Percentiles rank a stretch among this genome's conserved stretches.
Evolutionary conservation across 352 stramenopile genomes (phyloP).

Genomic region (Globisporangium canariense): DNA sequence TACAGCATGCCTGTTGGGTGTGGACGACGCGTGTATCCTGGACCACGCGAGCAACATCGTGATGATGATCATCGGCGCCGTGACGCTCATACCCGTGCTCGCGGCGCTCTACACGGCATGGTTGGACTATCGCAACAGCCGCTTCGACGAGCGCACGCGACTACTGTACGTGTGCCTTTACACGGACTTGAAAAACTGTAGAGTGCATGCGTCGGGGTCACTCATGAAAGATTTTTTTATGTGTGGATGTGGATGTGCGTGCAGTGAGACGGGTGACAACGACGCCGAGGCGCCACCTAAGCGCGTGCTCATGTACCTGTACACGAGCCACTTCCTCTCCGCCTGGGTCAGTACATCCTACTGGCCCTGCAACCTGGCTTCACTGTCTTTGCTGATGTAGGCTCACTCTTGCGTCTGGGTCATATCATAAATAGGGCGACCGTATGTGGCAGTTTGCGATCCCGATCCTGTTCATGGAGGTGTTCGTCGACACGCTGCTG

Average conservation of each 20-base stretch:
- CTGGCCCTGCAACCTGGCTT: too few species aligned
- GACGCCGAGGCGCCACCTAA: slow-evolving; percentile 8
- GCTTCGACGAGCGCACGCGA: slow-evolving; percentile 20
- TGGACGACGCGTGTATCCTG: slow-evolving; percentile 37
- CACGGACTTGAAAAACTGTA: too few species aligned
- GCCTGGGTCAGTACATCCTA: slow-evolving; percentile 66
- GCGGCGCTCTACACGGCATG: slow-evolving; percentile 36
- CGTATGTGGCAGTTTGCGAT: slow-evolving; percentile 81
- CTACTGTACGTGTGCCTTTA: slow-evolving; percentile 44
- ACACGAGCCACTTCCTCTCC: slow-evolving; percentile 69
- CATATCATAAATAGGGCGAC: slow-evolving; percentile 39
- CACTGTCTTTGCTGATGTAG: too few species aligned
- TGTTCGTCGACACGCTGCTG: slow-evolving; percentile 79
- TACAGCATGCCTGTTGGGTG: slow-evolving; percentile 29
- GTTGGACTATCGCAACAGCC: slow-evolving; percentile 24
- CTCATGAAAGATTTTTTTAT: too few species aligned
- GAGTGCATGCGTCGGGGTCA: too few species aligned
- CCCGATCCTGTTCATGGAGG: slow-evolving; percentile 82
- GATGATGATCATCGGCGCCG: slow-evolving; percentile 52
- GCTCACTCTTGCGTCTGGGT: not conserved
- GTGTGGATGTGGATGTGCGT: too few species aligned
- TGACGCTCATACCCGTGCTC: slow-evolving; percentile 40
- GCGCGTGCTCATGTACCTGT: slow-evolving; percentile 66
- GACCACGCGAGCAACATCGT: slow-evolving; percentile 50
- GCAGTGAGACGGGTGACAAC: not conserved